phyloP scores from a whole-genome alignment of 2,329 filamentous ascomycete species.

The Pseudogymnoascus sp. region DNA sequence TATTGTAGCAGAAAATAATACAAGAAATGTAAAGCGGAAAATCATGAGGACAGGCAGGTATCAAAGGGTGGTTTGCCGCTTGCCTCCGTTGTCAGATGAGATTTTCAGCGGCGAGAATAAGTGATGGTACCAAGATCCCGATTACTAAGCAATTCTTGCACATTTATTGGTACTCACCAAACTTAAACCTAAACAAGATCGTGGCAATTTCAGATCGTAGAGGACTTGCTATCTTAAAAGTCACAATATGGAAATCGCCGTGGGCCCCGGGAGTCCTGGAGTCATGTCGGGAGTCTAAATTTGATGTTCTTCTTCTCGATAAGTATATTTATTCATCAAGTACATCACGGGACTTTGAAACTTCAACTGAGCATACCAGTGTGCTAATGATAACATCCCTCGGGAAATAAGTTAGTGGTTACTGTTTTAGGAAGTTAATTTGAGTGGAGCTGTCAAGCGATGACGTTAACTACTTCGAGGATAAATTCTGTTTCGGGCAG shows the following conservation, averaged over 20 bases:
- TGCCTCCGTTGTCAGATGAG: not conserved
- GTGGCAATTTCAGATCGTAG: not conserved
- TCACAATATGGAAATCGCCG: not conserved
- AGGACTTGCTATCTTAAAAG: not conserved
- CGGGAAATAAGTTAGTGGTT: not conserved
- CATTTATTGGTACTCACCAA: not conserved
- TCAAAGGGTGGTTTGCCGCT: not conserved
- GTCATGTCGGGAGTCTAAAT: not conserved
- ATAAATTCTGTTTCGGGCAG: not conserved
- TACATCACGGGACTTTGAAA: not conserved
- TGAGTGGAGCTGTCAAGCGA: not conserved
- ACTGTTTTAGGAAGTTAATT: not conserved
- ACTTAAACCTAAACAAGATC: not conserved
- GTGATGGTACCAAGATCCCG: not conserved
- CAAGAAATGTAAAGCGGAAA: not conserved
- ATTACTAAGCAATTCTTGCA: not conserved
- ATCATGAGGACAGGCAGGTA: not conserved
- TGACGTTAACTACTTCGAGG: not conserved
- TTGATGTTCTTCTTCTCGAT: not conserved
- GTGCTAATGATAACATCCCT: not conserved
- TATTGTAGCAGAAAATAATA: not conserved
- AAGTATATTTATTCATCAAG: not conserved
- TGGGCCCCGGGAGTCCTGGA: not conserved
- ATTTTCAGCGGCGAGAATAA: not conserved
- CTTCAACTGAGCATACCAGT: not conserved